Evolutionary conservation across 495 filamentous ascomycete genomes (phyloP), one percentile per base, ranked within the genome.

Genomic region (Trypethelium eluteriae): DNA sequence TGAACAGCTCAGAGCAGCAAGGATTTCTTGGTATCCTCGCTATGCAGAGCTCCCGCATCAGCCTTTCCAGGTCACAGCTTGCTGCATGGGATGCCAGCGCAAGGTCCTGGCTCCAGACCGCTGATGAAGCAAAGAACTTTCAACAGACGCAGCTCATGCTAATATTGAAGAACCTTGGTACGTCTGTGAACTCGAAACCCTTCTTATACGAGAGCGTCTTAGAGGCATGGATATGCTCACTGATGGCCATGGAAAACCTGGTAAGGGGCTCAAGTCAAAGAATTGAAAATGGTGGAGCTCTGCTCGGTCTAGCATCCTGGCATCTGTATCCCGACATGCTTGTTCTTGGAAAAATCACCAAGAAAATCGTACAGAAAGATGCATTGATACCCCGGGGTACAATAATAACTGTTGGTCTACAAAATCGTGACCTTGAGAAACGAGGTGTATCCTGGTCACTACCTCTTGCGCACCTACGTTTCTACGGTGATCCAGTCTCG

Each of bases 291-390:
- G 76, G 71, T 39, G 64, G 69, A 7, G 64, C 67, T 16, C 46
- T 79, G 6, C 59, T 79, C 4, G 76, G 61, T 10, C 68, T 79
- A 3, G 68, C 66, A 7, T 67, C 76, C 2, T 79, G 76, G 78
- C 76, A 79, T 67, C n/a, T 79, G 4, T 79, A 76, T 67, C 76
- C 76, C 1, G 69, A 79, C 62, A 71, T 79, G 34, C 39, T 71
- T 3, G 73, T 78, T 2, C 63, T 74, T 61, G 65, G 65, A 18
- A 11, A 11, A 18, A 53, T 0, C 5, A 12, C 14, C n/a, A 18
- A 16, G 10, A 18, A 53, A 18, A 18, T 53, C 12, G 16, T 5
- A 18, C 14, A 16, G 49, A 14, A 11, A 14, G 49, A 53, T 18
- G 12, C 49, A 16, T 18, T 2, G 12, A 16, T 53, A 16, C 12